phyloP scores from a whole-genome alignment of 345 rosid genomes.

The Corymbia maculata region DNA sequence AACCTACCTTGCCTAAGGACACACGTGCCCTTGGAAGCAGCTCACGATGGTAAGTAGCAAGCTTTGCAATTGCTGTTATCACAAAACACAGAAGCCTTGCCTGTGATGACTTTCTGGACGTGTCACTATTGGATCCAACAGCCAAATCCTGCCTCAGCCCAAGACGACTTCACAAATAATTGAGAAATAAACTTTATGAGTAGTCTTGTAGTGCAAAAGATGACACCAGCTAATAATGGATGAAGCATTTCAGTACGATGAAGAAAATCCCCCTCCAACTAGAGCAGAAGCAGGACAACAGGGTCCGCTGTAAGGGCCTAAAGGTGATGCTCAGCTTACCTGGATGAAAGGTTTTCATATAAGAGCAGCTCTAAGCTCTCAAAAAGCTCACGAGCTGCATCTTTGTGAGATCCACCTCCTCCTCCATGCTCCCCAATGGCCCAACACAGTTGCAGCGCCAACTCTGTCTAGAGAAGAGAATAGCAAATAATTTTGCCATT shows the following conservation, averaged over 20 bases:
- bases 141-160: slow-evolving; percentile 67
- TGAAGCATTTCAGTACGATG: not conserved
- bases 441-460: slow-evolving; percentile 96
- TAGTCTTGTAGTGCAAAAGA: not conserved
- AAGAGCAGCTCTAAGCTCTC: slow-evolving; percentile 89
- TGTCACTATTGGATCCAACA: slow-evolving; percentile 19
- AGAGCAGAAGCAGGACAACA: not conserved
- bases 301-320: not conserved
- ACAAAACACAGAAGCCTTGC: slow-evolving; percentile 95
- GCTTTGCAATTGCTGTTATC: slow-evolving; percentile 85
- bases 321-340: slow-evolving; percentile 23
- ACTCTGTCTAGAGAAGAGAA: slow-evolving; percentile 42
- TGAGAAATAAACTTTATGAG: not conserved
- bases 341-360: slow-evolving; percentile 85
- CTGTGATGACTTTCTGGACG: slow-evolving; percentile 47
- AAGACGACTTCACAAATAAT: slow-evolving; percentile 43
- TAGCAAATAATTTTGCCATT: not conserved
- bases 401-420: slow-evolving; percentile 79
- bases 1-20: slow-evolving; percentile 83
- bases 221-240: not conserved
- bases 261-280: not conserved
- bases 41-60: slow-evolving; percentile 79
- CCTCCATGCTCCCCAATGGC: slow-evolving; percentile 98
- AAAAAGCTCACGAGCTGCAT: slow-evolving; percentile 93
- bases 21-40: slow-evolving; percentile 90